Conservation (phyloP, 139 green algal species). For the Chlorella vulgaris region DNA sequence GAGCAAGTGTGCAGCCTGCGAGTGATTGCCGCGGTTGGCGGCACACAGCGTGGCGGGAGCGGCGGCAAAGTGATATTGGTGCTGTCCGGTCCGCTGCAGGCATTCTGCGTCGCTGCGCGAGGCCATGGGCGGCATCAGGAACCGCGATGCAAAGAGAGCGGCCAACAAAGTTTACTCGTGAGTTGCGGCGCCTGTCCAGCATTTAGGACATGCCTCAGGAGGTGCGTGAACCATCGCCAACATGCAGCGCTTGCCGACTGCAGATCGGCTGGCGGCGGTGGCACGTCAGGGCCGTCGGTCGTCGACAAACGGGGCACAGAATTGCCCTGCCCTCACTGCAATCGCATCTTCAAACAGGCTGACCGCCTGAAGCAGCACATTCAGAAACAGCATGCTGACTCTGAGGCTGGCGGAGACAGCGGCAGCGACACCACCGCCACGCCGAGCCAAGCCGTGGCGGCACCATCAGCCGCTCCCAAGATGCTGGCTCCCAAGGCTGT, state of each 20-base stretch:
- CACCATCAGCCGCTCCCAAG: not conserved
- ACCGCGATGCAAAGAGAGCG: constrained; percentile 42
- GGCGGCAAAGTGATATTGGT: too few relatives aligned
- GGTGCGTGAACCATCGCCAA: not conserved
- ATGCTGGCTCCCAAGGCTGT: not conserved
- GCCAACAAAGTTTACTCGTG: constrained; percentile 43
- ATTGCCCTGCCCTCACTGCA: constrained; percentile 85
- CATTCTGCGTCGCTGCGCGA: too few relatives aligned
- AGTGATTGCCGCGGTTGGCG: too few relatives aligned
- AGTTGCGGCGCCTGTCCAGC: not conserved
- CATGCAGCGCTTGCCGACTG: constrained; percentile 19
- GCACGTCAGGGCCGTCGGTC: constrained; percentile 77
- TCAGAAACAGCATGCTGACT: constrained; percentile 70
- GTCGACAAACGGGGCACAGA: constrained; percentile 89
- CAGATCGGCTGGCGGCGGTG: constrained; percentile 75
- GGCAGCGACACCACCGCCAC: not conserved
- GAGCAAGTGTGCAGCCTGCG: too few relatives aligned
- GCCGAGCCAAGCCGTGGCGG: not conserved
- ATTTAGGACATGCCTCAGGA: not conserved
- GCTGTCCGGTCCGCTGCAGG: too few relatives aligned
- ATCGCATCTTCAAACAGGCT: constrained; percentile 83
- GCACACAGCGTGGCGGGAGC: too few relatives aligned
- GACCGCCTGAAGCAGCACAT: constrained; percentile 71
- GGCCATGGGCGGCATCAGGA: constrained; percentile 28
- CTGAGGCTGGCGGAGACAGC: constrained; percentile 2